Percentiles rank a stretch among this genome's conserved stretches.
phyloP scores from a whole-genome alignment of 805 yeast genomes.

The Tetrapisispora taiwanensis region DNA sequence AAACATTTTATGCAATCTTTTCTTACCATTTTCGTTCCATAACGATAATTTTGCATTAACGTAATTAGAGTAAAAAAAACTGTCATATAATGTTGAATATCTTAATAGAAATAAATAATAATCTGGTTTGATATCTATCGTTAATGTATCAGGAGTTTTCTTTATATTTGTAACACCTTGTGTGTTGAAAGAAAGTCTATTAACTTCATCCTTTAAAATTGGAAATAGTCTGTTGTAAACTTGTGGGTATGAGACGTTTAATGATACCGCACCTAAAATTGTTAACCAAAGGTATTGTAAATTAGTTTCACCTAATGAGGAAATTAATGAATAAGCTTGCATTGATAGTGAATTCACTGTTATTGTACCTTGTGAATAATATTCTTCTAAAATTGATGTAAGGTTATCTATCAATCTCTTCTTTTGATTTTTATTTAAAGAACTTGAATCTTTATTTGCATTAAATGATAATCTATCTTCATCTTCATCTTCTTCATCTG shows the following conservation, averaged over 20 bases:
- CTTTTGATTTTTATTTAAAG: slow-evolving; percentile 30
- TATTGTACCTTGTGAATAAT: slow-evolving; percentile 78
- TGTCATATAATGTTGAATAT: slow-evolving; percentile 87
- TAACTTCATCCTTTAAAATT: slow-evolving; percentile 71
- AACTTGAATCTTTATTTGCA: slow-evolving; percentile 4
- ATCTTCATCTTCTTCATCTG: slow-evolving; percentile 15
- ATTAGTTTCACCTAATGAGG: slow-evolving; percentile 74
- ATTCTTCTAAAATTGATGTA: slow-evolving; percentile 55
- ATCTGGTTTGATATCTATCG: slow-evolving; percentile 66
- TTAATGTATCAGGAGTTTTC: slow-evolving; percentile 34
- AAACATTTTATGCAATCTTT: slow-evolving; percentile 77
- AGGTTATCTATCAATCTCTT: slow-evolving; percentile 36
- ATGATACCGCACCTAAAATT: slow-evolving; percentile 77
- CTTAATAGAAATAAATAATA: slow-evolving; percentile 77
- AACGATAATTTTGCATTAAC: slow-evolving; percentile 77
- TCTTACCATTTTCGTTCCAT: slow-evolving; percentile 89
- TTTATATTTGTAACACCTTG: slow-evolving; percentile 9
- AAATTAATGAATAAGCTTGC: slow-evolving; percentile 68
- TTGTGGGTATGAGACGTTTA: slow-evolving; percentile 62
- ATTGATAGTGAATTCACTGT: slow-evolving; percentile 65
- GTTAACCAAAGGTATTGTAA: slow-evolving; percentile 71
- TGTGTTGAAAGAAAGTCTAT: slow-evolving; percentile 44
- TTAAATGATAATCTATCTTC: slow-evolving; percentile 13
- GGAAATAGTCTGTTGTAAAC: slow-evolving; percentile 68
- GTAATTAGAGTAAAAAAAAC: slow-evolving; percentile 83